Conservation (phyloP, 2,329 filamentous ascomycete species). For the Aspergillus caelatus region DNA sequence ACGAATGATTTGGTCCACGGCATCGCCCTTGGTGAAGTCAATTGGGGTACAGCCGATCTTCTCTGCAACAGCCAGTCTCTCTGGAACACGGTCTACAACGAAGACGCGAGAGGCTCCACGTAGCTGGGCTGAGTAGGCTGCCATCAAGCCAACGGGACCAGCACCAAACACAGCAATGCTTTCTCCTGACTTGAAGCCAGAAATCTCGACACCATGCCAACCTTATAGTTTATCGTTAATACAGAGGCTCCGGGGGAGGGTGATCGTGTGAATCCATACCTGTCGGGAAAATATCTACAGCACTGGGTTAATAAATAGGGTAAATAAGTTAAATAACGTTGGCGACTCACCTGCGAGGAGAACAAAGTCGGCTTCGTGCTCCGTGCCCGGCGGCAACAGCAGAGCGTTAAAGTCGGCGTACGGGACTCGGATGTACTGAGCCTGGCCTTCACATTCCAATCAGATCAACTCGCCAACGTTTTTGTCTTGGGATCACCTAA, state of each 20-base stretch:
- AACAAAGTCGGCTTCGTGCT: conserved; percentile 59
- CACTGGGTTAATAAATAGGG: background rate
- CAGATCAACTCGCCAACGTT: background rate
- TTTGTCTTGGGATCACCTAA: background rate
- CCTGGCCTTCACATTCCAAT: conserved; percentile 45
- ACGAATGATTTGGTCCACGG: conserved; percentile 64
- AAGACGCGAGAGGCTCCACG: conserved; percentile 64
- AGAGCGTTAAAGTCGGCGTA: conserved; percentile 70
- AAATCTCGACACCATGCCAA: conserved; percentile 41
- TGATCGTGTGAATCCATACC: conserved; percentile 7
- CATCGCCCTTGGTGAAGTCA: conserved; percentile 58
- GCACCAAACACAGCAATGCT: conserved; percentile 67
- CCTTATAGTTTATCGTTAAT: conserved; percentile 12
- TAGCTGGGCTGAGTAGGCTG: conserved; percentile 64
- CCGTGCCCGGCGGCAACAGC: conserved; percentile 61
- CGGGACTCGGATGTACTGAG: conserved; percentile 66
- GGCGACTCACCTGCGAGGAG: conserved; percentile 43
- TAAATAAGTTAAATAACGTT: background rate
- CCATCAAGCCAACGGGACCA: conserved; percentile 67
- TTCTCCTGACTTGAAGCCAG: conserved; percentile 63
- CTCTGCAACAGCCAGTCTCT: conserved; percentile 60
- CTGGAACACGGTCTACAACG: conserved; percentile 65
- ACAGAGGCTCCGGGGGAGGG: background rate
- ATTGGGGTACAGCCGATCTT: conserved; percentile 66
- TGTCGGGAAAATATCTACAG: conserved; percentile 26